Evolutionary conservation across 768 basidiomycete genomes (phyloP).

Genomic region (Boletus bicolor): DNA sequence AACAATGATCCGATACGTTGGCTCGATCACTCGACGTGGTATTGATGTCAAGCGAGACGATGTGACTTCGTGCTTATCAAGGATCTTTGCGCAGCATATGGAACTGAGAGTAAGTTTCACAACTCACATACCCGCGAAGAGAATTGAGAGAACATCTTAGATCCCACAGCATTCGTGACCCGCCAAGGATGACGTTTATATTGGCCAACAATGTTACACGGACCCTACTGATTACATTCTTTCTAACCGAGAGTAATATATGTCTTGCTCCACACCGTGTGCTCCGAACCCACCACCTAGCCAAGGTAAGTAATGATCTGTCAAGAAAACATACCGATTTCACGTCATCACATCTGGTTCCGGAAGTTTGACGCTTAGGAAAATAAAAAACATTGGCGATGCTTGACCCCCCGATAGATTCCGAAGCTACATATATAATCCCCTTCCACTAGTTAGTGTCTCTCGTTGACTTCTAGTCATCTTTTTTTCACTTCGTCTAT

Average conservation of each 20-base stretch:
- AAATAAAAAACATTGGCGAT: background rate
- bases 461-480: conserved; percentile 20
- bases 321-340: background rate
- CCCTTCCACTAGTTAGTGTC: background rate
- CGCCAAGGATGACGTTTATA: background rate
- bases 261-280: conserved; percentile 16
- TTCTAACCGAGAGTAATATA: background rate
- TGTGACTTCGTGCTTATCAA: background rate
- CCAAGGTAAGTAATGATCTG: conserved; percentile 10
- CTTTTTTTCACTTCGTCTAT: conserved; percentile 7
- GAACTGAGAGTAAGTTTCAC: background rate
- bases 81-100: background rate
- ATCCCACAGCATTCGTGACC: background rate
- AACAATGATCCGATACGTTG: background rate
- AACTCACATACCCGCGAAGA: background rate
- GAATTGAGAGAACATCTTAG: background rate
- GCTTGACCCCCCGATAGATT: background rate
- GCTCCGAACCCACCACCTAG: background rate
- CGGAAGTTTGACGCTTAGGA: background rate
- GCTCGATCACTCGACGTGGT: background rate
- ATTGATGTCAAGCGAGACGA: background rate
- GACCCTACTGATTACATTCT: background rate
- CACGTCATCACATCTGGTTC: conserved; percentile 7
- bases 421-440: conserved; percentile 19
- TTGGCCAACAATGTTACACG: background rate